A percentile compares a stretch with the other conserved stretches of the same genome.
These are phyloP conservation scores for Nakazawaea ernobii DNA, from an alignment of 805 yeast species.

Conservation along the genomic window DNA sequence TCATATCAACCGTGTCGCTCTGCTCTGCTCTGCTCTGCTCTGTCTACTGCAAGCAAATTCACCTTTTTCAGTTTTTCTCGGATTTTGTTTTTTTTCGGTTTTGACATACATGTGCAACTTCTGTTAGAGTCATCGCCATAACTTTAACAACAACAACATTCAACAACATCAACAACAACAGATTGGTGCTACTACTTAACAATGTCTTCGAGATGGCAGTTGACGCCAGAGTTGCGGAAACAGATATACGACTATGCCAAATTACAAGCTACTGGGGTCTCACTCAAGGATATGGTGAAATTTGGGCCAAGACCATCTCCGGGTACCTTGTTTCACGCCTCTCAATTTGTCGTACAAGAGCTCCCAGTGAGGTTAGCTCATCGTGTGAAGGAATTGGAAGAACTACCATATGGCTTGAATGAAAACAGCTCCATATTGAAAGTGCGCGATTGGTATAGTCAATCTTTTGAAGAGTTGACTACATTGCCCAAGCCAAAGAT, in stretches of 20 bases:
- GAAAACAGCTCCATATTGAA: slow-evolving; percentile 69
- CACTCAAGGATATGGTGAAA: slow-evolving; percentile 85
- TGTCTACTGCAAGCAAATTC: no score
- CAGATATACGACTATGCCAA: slow-evolving; percentile 60
- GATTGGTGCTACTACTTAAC: not conserved
- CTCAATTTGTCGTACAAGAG: slow-evolving; percentile 80
- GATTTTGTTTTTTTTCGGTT: no score
- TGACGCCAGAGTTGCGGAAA: slow-evolving; percentile 44
- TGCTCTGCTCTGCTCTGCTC: no score
- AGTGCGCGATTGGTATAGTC: slow-evolving; percentile 87
- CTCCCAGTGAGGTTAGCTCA: slow-evolving; percentile 83
- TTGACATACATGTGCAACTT: no score
- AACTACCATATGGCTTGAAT: slow-evolving; percentile 68
- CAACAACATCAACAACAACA: no score
- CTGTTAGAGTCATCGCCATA: no score
- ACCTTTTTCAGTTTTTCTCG: no score
- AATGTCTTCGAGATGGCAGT: slow-evolving; percentile 34
- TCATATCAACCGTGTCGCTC: no score
- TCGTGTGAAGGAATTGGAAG: slow-evolving; percentile 77
- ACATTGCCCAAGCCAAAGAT: slow-evolving; percentile 53
- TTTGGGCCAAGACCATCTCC: slow-evolving; percentile 77
- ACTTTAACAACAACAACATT: no score
- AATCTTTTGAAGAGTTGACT: slow-evolving; percentile 80
- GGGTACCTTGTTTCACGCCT: slow-evolving; percentile 75
- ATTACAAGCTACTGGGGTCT: slow-evolving; percentile 78